Percentiles rank a stretch among this genome's conserved stretches.
Conservation (phyloP, 2,329 filamentous ascomycete genomes). For the Lachnellula cervina region DNA sequence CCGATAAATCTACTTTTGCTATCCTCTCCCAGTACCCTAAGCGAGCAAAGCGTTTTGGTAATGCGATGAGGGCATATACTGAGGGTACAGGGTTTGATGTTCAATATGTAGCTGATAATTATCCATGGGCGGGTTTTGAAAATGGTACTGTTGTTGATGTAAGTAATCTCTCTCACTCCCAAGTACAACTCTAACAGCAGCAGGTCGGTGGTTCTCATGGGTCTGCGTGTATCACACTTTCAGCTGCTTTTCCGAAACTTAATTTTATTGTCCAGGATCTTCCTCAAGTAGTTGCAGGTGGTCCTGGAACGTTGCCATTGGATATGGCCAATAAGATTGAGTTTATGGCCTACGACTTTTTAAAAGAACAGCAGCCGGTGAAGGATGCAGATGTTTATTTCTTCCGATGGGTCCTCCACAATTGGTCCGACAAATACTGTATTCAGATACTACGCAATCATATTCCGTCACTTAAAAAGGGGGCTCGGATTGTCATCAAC, state of each 20-base stretch:
- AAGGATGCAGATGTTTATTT: slow-evolving; percentile 23
- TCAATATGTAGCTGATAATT: slow-evolving; percentile 3
- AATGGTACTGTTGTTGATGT: slow-evolving; percentile 13
- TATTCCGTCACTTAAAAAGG: background rate
- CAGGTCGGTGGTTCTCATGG: slow-evolving; percentile 28
- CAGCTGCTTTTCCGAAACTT: slow-evolving; percentile 18
- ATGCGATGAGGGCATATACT: slow-evolving; percentile 7
- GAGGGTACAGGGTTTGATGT: slow-evolving; percentile 4
- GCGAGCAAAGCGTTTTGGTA: slow-evolving; percentile 7
- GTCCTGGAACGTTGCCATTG: background rate
- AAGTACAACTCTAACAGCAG: background rate
- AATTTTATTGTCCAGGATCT: slow-evolving; percentile 33
- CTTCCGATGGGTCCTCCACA: slow-evolving; percentile 7
- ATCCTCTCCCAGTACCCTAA: background rate
- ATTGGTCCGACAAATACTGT: slow-evolving; percentile 3
- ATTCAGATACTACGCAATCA: slow-evolving; percentile 1
- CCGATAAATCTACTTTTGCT: background rate
- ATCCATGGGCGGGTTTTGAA: slow-evolving; percentile 8
- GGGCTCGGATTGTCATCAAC: slow-evolving; percentile 4
- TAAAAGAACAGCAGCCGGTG: slow-evolving; percentile 28
- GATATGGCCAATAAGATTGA: slow-evolving; percentile 18
- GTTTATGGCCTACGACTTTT: slow-evolving; percentile 40
- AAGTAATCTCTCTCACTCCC: background rate
- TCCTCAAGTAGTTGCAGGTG: slow-evolving; percentile 31
- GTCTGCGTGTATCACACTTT: slow-evolving; percentile 18